These are phyloP conservation scores for Tricharina praecox DNA, from an alignment of 495 filamentous ascomycete species.

Conservation along the genomic window DNA sequence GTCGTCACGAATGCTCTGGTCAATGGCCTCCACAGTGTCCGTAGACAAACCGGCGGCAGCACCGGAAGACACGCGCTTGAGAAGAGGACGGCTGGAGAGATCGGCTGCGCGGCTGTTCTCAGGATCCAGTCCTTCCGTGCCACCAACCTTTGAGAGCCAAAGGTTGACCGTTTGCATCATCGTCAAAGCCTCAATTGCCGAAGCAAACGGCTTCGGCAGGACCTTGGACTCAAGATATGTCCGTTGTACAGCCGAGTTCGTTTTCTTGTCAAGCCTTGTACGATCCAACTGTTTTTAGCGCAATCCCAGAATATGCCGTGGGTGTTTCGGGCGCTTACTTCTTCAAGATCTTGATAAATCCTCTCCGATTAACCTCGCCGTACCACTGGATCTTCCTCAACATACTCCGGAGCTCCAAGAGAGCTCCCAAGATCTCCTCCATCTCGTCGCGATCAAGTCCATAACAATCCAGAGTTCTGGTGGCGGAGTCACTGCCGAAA, in stretches of 20 bases:
- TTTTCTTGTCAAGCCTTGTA: conserved; percentile 24
- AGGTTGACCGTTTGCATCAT: conserved; percentile 67
- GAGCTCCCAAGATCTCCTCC: conserved; percentile 72
- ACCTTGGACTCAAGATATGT: conserved; percentile 77
- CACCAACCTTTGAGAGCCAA: conserved; percentile 69
- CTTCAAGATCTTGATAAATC: conserved; percentile 96
- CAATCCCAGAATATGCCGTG: neutral
- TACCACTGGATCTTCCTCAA: conserved; percentile 92
- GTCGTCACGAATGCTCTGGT: conserved; percentile 61
- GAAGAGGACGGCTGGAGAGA: conserved; percentile 8
- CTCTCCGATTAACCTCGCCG: conserved; percentile 85
- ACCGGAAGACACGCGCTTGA: conserved; percentile 53
- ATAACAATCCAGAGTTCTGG: conserved; percentile 31
- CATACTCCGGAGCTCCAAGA: conserved; percentile 73
- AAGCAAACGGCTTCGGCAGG: conserved; percentile 66
- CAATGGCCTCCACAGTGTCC: conserved; percentile 50
- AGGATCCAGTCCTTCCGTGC: conserved; percentile 47
- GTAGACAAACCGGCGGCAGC: conserved; percentile 52
- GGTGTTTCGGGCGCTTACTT: conserved; percentile 34
- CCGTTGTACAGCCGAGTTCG: conserved; percentile 45
- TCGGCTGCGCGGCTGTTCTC: conserved; percentile 7
- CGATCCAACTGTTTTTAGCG: neutral
- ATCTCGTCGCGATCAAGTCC: conserved; percentile 51
- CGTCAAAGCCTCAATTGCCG: conserved; percentile 45
- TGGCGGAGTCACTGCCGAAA: conserved; percentile 7